Base-by-base conservation (phyloP, 352 stramenopile genomes). In the Globisporangium iwayamae region DNA sequence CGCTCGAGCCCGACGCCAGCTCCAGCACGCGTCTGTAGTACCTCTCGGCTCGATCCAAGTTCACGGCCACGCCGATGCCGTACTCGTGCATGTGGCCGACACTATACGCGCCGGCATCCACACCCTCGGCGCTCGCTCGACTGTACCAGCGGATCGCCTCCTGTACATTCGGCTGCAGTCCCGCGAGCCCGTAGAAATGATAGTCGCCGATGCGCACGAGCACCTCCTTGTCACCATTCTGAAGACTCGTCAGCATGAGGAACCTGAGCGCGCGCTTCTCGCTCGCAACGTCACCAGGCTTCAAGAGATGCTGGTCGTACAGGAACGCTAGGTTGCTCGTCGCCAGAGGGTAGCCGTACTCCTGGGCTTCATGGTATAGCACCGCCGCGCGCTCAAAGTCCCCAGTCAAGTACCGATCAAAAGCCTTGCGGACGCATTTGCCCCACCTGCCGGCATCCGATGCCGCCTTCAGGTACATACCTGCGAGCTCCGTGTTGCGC, bases 301-400 rank as follows among this genome's bases (percentile, higher is more conserved):
- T 56, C 2, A 79, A 45, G n/a, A 89, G 48, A 47, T 76, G 73
- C 43, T 85, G 73, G 55, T 91, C 83, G 53, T 91, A 92, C 48
- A 94, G 43, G 54, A 85, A 94, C 2, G 83, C 86, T 36, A 94
- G 63, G 59, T 94, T 94, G 45, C 82, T 90, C 3, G 68, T 83
- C 4, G 86, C 83, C 0, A 93, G 65, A 0, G 68, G 30, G 22
- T 93, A 92, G 1, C 83, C 84, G 46, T 87, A 77, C 46, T 86
- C 70, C 1, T 60, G 61, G 2, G 84, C 87, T 64, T 92, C 84
- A 36, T 92, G 73, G 56, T 94, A 96, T 11, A 67, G 50, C 16
- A 87, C 62, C 3, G 72, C 68, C 10, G 87, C 84, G 30, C 72
- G 71, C 4, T 75, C 54, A 56, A 73, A 87, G 1, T 91, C 61